Base-by-base conservation (phyloP, 305 asterid species). In the Plantago rigida region DNA sequence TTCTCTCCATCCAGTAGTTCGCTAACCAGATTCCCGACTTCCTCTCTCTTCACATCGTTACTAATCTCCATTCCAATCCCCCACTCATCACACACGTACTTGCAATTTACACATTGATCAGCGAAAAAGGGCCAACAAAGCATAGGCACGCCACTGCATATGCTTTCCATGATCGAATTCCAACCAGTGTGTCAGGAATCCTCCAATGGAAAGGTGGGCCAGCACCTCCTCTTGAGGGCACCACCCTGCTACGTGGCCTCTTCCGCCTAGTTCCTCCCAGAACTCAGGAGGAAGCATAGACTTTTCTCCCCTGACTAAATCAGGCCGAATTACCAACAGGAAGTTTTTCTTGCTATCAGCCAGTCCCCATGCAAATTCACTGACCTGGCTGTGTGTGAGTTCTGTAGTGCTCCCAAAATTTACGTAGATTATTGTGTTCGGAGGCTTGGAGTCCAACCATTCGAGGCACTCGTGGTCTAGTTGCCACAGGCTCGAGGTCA, bases 111-210 rank as follows among this genome's bases (percentile, higher is more conserved):
- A 29, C 64, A 75, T 45, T 80, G 81, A 10, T 80, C 85, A 0
- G 76, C 79, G 13, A 80, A 80, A 29, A 77, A 80, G 4, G 85
- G 82, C 82, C 85, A 80, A 45, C 85, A 77, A 13, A 80, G 69
- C 81, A 80, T 77, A 8, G 81, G 82, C 31, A 69, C 67, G 1
- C 82, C 85, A 4, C 49, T 69, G 3, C 58, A 24, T 1, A 75
- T 45, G 13, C 83, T 58, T 54, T 81, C 81, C 12, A 81, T 3
- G 1, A 71, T 69, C 29, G 81, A 80, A 47, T 80, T 79, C 85
- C 85, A 77, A 9, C 83, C 81, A 70, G 51, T 81, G 81, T 6
- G 79, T 73, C 61, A 77, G 12, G 7, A 81, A 77, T 19, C 74
- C 79, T 1, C 81, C 81, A 2, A 78, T 49, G 0, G 83, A 52